These are phyloP conservation scores for Pleurotus cornucopiae DNA, from an alignment of 768 basidiomycete species.

Conservation along the genomic window DNA sequence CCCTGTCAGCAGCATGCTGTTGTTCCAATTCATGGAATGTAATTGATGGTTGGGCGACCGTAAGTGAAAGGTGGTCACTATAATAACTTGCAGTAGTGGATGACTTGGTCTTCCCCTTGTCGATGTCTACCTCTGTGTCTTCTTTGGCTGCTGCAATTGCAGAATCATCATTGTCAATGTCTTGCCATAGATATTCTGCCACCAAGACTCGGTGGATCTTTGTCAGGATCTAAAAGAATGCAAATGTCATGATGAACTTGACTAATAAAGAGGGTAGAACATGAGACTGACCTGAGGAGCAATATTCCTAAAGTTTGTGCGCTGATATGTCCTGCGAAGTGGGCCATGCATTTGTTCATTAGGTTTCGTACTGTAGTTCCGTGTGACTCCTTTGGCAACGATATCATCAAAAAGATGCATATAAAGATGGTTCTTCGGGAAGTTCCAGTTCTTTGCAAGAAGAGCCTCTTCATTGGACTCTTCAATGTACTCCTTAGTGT, in stretches of 20 bases:
- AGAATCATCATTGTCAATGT: neutral
- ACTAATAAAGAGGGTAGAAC: neutral
- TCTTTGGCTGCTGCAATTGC: neutral
- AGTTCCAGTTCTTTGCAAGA: slow-evolving; percentile 24
- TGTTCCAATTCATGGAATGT: neutral
- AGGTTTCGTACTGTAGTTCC: slow-evolving; percentile 26
- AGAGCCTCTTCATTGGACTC: neutral
- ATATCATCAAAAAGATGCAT: slow-evolving; percentile 29
- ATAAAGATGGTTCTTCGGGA: slow-evolving; percentile 30
- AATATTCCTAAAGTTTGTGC: slow-evolving; percentile 30
- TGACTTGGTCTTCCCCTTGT: neutral
- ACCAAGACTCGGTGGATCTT: neutral
- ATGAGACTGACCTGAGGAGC: slow-evolving; percentile 22
- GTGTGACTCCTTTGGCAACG: slow-evolving; percentile 21
- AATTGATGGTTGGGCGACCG: neutral
- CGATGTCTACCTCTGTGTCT: neutral
- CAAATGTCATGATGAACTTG: neutral
- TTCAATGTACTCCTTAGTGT: neutral
- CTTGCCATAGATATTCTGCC: neutral
- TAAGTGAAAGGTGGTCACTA: slow-evolving; percentile 1
- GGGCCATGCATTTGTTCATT: slow-evolving; percentile 27
- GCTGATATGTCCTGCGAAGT: slow-evolving; percentile 21
- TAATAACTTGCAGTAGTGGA: neutral
- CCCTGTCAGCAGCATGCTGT: neutral
- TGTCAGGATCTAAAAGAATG: neutral